phyloP scores from a whole-genome alignment of 345 rosid species.

The Crucihimalaya himalaica region DNA sequence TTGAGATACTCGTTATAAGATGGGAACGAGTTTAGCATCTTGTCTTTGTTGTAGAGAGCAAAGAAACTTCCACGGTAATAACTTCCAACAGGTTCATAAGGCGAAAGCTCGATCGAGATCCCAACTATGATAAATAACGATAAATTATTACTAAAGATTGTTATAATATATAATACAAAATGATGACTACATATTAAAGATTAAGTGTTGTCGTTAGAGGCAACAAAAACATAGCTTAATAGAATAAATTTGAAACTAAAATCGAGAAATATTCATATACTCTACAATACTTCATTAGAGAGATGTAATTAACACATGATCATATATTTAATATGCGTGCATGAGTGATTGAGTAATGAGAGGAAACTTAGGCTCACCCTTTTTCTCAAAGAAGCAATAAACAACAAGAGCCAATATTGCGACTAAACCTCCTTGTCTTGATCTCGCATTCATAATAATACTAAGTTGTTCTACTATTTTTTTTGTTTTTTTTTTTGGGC shows the following conservation, averaged over 20 bases:
- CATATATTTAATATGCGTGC: background rate
- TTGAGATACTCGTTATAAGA: conserved; percentile 20
- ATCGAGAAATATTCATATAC: background rate
- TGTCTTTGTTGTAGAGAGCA: conserved; percentile 14
- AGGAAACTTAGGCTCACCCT: conserved; percentile 21
- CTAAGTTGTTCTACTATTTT: background rate
- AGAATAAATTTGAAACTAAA: background rate
- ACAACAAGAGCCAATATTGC: conserved; percentile 18
- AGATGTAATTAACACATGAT: background rate
- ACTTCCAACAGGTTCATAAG: conserved; percentile 13
- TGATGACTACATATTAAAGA: no score
- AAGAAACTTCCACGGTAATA: background rate
- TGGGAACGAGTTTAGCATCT: conserved; percentile 19
- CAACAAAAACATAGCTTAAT: background rate
- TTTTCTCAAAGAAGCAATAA: conserved; percentile 27
- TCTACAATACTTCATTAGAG: background rate
- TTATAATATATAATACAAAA: background rate
- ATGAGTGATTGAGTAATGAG: no score
- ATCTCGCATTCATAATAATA: conserved; percentile 25
- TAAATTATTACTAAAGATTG: background rate
- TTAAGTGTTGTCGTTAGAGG: background rate
- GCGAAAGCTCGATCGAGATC: conserved; percentile 12
- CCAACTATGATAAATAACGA: background rate
- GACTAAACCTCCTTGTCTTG: conserved; percentile 25
- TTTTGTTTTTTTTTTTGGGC: background rate